Conservation (phyloP, 1,284 basidiomycete genomes). For the Microbotryomycetes sp. region DNA sequence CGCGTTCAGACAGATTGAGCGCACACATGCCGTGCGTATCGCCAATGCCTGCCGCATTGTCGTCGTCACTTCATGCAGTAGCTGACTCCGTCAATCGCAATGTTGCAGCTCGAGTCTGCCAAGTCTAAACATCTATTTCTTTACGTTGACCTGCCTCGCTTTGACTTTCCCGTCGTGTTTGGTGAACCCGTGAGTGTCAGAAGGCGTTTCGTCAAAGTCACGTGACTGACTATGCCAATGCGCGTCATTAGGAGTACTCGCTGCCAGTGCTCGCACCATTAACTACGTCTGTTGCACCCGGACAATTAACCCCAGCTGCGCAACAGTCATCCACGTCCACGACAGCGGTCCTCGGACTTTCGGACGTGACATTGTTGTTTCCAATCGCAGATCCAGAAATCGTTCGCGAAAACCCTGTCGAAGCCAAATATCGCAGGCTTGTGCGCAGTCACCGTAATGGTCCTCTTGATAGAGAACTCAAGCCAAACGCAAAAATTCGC, state of each 20-base stretch:
- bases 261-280: constrained; percentile 39
- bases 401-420: constrained; percentile 85
- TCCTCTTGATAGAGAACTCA: constrained; percentile 89
- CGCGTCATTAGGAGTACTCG: constrained; percentile 40
- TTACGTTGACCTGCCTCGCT: constrained; percentile 92
- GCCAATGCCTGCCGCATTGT: background rate
- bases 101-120: constrained; percentile 66
- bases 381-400: constrained; percentile 88
- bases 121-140: constrained; percentile 85
- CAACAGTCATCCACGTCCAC: constrained; percentile 32
- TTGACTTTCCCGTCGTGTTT: constrained; percentile 96
- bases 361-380: constrained; percentile 55
- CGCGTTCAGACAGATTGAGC: constrained; percentile 87
- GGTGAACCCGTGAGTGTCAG: constrained; percentile 61
- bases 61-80: too few species aligned
- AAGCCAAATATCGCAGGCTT: constrained; percentile 90
- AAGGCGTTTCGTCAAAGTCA: background rate
- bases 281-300: constrained; percentile 14
- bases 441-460: constrained; percentile 92
- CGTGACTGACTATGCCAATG: too few species aligned
- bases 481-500: constrained; percentile 86
- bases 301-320: constrained; percentile 10
- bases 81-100: too few species aligned
- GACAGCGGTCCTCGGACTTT: constrained; percentile 32
- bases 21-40: constrained; percentile 69